Evolutionary conservation across 192 early-diverging fungal species (phyloP).

Genomic region (Entophlyctis luteolus): DNA sequence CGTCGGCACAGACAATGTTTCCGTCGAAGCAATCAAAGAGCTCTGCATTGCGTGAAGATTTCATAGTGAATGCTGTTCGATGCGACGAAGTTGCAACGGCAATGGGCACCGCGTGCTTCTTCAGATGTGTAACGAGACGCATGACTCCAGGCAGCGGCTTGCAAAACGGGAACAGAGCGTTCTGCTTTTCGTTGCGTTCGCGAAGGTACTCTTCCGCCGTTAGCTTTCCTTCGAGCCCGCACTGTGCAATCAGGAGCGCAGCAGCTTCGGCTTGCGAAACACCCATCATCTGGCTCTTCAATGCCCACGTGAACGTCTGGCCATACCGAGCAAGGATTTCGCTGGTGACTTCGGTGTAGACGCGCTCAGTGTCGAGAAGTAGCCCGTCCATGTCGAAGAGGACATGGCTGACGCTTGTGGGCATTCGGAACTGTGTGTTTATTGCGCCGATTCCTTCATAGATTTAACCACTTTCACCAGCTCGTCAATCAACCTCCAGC

Average conservation of each 20-base stretch:
- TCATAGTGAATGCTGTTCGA: conserved; percentile 69
- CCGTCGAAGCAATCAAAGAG: conserved; percentile 77
- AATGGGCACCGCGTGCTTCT: conserved; percentile 70
- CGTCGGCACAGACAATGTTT: conserved; percentile 82
- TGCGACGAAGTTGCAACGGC: conserved; percentile 71
- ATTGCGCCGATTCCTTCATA: too few relatives aligned
- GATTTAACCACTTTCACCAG: conserved; percentile 32
- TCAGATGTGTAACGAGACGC: conserved; percentile 68
- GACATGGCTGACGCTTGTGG: neutral
- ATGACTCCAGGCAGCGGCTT: conserved; percentile 57
- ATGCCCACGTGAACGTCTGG: conserved; percentile 12
- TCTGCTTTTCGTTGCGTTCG: conserved; percentile 44
- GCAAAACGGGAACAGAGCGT: conserved; percentile 59
- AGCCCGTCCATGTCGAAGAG: conserved; percentile 48
- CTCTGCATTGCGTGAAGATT: conserved; percentile 63
- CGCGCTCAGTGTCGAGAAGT: conserved; percentile 73
- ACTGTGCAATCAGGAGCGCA: conserved; percentile 66
- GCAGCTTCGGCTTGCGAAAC: conserved; percentile 27
- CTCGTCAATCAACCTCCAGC: conserved; percentile 46
- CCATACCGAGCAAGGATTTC: conserved; percentile 76
- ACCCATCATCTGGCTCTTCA: conserved; percentile 35
- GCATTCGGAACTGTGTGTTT: too few relatives aligned
- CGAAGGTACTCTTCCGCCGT: conserved; percentile 76
- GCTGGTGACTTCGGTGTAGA: conserved; percentile 84
- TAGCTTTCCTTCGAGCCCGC: conserved; percentile 55